Base-by-base conservation (phyloP, 106 monocot species). In the Acanthochlamys bracteata region DNA sequence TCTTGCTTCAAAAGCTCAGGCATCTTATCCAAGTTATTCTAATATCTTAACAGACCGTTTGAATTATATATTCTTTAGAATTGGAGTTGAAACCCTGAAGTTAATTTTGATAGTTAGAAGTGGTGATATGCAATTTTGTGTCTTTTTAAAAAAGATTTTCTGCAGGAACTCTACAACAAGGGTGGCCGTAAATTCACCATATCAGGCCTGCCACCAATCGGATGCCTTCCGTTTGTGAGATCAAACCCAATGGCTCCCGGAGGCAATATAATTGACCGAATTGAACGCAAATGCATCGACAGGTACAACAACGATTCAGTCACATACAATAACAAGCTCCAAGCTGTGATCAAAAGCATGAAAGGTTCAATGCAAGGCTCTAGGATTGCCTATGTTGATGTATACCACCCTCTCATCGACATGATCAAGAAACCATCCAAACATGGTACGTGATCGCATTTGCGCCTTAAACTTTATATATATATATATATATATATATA, bases 351-450 rank as follows among this genome's bases (percentile, higher is more conserved):
- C 25, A 9, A 7, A 4, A 21, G 7, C 11, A 46, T 76, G 67
- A n/a, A 61, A 55, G 12, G 3, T 12, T 21, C 59, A 4, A 61
- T 75, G 4, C 25, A 40, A 0, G 60, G 20, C 20, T n/a, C 63
- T 13, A 66, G 39, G 60, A 19, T 76, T 19, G 69, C 49, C 11
- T 82, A 79, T 49, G 57, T 68, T 0, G 75, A 86, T 25, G 27
- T 65, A 7, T 79, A 79, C 62, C 62, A 12, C 14, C 61, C 71
- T 25, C 40, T 82, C 8, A 51, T 69, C 54, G 75, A 86, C 69
- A 79, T 82, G 75, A 64, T 69, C 53, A 46, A 55, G 12, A 69
- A 78, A n/a, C 79, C 86, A 21, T 14, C 14, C 11, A 76, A 82
- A 63, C 82, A 86, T 27, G 82, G 85, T 85, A 55, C 74, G n/a